These are phyloP conservation scores for Jamesozyma lodderae DNA, from an alignment of 805 yeast genomes.

Conservation along the genomic window DNA sequence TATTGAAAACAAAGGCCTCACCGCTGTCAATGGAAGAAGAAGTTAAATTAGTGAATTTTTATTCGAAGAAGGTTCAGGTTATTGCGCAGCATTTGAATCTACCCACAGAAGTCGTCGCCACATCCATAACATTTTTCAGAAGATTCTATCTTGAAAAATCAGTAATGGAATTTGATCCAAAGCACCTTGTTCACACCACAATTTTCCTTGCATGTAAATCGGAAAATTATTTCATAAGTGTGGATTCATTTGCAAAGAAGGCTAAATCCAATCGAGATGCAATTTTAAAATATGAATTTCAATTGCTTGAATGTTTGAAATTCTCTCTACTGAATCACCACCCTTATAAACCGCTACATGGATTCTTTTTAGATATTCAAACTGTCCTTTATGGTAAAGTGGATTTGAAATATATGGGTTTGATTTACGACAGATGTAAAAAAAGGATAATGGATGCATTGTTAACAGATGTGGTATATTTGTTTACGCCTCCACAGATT, in stretches of 20 bases:
- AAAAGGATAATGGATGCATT: slow-evolving; percentile 57
- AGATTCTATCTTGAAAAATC: slow-evolving; percentile 73
- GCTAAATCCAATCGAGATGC: slow-evolving; percentile 60
- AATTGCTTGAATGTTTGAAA: slow-evolving; percentile 58
- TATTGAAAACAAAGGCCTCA: slow-evolving; percentile 27
- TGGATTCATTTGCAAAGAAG: slow-evolving; percentile 65
- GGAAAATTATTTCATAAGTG: slow-evolving; percentile 83
- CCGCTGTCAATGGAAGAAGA: slow-evolving; percentile 65
- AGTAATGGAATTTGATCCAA: slow-evolving; percentile 84
- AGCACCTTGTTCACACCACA: slow-evolving; percentile 68
- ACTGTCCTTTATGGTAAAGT: slow-evolving; percentile 37
- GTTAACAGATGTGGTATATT: slow-evolving; percentile 65
- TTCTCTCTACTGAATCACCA: slow-evolving; percentile 84
- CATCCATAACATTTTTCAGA: slow-evolving; percentile 75
- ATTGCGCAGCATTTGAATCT: slow-evolving; percentile 66
- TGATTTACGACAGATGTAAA: slow-evolving; percentile 62
- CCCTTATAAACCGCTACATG: slow-evolving; percentile 84
- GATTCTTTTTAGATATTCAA: slow-evolving; percentile 88
- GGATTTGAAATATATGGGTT: slow-evolving; percentile 52
- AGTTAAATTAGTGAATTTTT: slow-evolving; percentile 52
- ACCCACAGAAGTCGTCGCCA: slow-evolving; percentile 82
- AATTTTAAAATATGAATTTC: slow-evolving; percentile 72
- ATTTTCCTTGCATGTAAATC: slow-evolving; percentile 87
- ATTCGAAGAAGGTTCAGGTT: slow-evolving; percentile 60
- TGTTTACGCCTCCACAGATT: slow-evolving; percentile 89